Percentiles rank a stretch among this genome's conserved stretches.
These are phyloP conservation scores for Beauveria australis DNA, from an alignment of 2,329 filamentous ascomycete species.

Conservation along the genomic window DNA sequence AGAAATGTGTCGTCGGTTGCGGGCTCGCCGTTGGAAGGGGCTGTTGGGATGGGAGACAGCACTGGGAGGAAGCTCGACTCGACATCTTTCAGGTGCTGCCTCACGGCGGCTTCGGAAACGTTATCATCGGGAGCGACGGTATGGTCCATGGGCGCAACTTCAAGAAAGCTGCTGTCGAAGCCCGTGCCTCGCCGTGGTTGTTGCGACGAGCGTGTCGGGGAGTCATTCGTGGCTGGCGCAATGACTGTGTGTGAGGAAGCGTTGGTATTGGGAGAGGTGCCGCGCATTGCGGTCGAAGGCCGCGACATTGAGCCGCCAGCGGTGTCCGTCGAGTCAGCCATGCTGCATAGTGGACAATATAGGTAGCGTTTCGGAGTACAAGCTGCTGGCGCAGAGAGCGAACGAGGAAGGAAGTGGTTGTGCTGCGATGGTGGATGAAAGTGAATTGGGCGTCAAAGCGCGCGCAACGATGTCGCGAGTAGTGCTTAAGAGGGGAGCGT, in stretches of 20 bases:
- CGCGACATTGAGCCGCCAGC: conserved; percentile 8
- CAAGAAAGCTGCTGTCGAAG: conserved; percentile 34
- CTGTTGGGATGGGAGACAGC: conserved; percentile 46
- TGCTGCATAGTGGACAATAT: conserved; percentile 8
- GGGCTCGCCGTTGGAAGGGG: conserved; percentile 27
- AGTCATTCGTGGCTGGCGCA: background rate
- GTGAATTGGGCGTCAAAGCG: background rate
- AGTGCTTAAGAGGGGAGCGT: background rate
- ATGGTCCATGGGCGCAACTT: conserved; percentile 29
- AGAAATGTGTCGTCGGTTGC: conserved; percentile 51
- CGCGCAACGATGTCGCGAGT: background rate
- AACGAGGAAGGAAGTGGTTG: background rate
- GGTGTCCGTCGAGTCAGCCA: conserved; percentile 8
- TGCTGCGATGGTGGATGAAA: background rate
- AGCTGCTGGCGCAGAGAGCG: background rate
- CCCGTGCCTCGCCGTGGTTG: conserved; percentile 4
- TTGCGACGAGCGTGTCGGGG: conserved; percentile 12
- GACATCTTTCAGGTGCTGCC: conserved; percentile 52
- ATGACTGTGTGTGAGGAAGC: conserved; percentile 14
- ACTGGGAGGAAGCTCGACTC: conserved; percentile 58
- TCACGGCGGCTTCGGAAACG: conserved; percentile 43
- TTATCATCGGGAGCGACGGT: conserved; percentile 34
- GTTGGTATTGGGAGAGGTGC: background rate
- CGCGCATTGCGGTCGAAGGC: conserved; percentile 6
- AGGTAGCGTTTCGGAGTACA: background rate